Evolutionary conservation across 805 yeast genomes (phyloP).

Genomic region (Hanseniaspora nectarophila): DNA sequence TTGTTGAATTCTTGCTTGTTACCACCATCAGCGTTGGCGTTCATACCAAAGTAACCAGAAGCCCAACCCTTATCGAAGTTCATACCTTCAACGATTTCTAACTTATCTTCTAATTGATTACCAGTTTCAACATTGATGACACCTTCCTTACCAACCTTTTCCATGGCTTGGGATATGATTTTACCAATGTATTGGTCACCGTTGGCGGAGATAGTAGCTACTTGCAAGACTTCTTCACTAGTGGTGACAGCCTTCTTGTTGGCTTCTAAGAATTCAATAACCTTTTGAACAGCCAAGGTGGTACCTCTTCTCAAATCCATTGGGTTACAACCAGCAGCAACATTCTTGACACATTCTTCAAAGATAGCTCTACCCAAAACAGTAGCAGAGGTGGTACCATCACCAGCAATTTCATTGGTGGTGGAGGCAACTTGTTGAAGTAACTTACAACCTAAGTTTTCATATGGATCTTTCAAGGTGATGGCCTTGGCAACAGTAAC

Average conservation of each 20-base stretch:
- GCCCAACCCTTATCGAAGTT: constrained; percentile 95
- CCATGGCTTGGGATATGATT: constrained; percentile 90
- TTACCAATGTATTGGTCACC: constrained; percentile 89
- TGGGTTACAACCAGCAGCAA: constrained; percentile 98
- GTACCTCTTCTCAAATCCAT: constrained; percentile 96
- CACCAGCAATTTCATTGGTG: constrained; percentile 97
- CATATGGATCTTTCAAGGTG: constrained; percentile 75
- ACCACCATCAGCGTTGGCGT: constrained; percentile 46
- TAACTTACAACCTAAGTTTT: constrained; percentile 90
- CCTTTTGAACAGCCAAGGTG: constrained; percentile 91
- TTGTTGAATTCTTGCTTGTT: constrained; percentile 93
- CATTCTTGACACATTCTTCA: constrained; percentile 89
- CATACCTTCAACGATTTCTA: constrained; percentile 97
- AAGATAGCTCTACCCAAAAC: constrained; percentile 91
- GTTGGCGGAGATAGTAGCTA: constrained; percentile 94
- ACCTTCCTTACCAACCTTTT: constrained; percentile 97
- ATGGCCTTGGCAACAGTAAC: constrained; percentile 89
- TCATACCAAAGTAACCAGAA: constrained; percentile 92
- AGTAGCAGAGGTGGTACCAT: constrained; percentile 96
- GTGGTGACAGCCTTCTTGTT: constrained; percentile 91
- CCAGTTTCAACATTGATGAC: constrained; percentile 97
- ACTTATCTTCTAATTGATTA: constrained; percentile 88
- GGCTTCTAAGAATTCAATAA: constrained; percentile 66
- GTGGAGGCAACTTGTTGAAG: constrained; percentile 93
- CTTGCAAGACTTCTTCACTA: constrained; percentile 91